Conservation (phyloP, 257 asterid species). For the Scutellaria baicalensis region DNA sequence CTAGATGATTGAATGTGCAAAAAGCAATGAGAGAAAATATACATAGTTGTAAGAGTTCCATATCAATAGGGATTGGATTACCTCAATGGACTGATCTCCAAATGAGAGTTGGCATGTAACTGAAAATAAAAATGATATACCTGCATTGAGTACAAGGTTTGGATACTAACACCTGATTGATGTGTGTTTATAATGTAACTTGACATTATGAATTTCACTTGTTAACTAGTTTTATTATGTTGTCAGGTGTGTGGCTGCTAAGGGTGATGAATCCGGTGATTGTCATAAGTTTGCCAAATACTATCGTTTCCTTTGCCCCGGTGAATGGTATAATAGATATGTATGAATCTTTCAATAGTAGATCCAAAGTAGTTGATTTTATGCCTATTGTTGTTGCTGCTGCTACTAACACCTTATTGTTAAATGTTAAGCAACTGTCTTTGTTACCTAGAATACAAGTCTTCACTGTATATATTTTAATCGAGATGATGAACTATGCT, state of each 20-base stretch:
- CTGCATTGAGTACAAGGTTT: neutral
- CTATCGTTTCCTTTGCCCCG: slow-evolving; percentile 84
- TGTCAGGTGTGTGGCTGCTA: slow-evolving; percentile 57
- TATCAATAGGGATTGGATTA: too few species aligned
- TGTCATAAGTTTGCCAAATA: slow-evolving; percentile 61
- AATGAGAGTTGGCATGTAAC: neutral
- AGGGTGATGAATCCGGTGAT: slow-evolving; percentile 62
- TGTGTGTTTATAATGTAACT: neutral
- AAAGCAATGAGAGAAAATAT: neutral
- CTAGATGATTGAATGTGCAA: neutral
- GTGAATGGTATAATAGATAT: slow-evolving; percentile 41
- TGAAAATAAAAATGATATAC: neutral
- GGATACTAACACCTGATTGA: neutral
- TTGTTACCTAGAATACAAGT: neutral
- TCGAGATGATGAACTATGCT: too few species aligned
- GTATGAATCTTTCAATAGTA: neutral
- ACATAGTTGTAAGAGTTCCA: too few species aligned
- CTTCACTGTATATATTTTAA: too few species aligned
- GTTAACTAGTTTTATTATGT: neutral
- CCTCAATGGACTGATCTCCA: too few species aligned
- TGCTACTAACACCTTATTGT: neutral
- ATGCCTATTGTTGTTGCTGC: neutral
- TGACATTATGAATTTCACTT: neutral
- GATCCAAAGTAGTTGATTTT: neutral
- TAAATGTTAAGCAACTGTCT: neutral